Percentiles rank a stretch among this genome's conserved stretches.
Conservation (phyloP, 495 filamentous ascomycete species). For the Diplogelasinospora grovesii region DNA sequence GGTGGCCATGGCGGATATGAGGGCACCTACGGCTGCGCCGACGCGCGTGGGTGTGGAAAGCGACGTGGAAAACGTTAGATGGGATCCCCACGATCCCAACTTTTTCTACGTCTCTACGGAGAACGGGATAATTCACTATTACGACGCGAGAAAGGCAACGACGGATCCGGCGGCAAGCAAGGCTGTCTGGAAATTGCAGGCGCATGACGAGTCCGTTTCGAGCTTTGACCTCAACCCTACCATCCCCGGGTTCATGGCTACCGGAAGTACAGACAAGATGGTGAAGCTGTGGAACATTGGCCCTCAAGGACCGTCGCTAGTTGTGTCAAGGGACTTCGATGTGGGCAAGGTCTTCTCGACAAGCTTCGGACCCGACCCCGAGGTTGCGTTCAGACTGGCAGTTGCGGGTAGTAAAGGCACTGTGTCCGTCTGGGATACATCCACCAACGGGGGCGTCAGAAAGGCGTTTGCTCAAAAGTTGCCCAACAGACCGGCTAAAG, state of each 20-base stretch:
- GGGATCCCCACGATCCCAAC: constrained; percentile 88
- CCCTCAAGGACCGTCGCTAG: constrained; percentile 72
- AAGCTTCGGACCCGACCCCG: constrained; percentile 77
- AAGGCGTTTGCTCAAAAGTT: constrained; percentile 74
- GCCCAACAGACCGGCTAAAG: constrained; percentile 27
- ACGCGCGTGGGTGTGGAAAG: constrained; percentile 87
- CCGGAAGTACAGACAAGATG: constrained; percentile 84
- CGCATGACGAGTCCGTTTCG: constrained; percentile 88
- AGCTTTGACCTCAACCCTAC: constrained; percentile 86
- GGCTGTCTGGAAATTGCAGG: constrained; percentile 88
- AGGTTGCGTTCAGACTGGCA: constrained; percentile 83
- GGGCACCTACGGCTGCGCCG: constrained; percentile 69
- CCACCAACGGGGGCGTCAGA: constrained; percentile 86
- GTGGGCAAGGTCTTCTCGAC: constrained; percentile 94
- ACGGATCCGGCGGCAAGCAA: constrained; percentile 64
- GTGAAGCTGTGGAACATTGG: constrained; percentile 96
- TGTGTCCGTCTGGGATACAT: constrained; percentile 96
- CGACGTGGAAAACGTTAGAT: constrained; percentile 86
- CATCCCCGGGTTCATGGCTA: constrained; percentile 88
- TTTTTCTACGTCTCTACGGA: constrained; percentile 95
- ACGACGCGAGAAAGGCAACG: constrained; percentile 68
- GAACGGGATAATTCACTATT: constrained; percentile 78
- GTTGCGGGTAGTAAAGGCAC: constrained; percentile 92
- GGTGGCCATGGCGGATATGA: constrained; percentile 86
- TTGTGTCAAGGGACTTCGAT: constrained; percentile 83